phyloP scores from a whole-genome alignment of 257 asterid genomes.

The Solanum appendiculatum region DNA sequence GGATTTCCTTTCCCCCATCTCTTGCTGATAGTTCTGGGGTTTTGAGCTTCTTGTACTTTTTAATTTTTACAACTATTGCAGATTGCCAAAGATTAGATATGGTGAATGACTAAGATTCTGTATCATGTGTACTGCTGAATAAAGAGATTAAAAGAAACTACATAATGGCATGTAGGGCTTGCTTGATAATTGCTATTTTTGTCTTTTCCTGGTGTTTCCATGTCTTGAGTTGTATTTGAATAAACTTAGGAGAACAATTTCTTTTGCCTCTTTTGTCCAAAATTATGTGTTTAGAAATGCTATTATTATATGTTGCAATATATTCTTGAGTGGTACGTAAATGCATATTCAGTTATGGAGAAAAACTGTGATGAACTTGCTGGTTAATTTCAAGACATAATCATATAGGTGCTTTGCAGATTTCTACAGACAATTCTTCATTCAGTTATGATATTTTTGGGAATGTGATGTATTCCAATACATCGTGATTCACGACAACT shows the following conservation, averaged over 20 bases:
- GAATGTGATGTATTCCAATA: neutral
- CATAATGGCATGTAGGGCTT: neutral
- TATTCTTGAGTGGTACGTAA: neutral
- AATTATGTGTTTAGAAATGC: neutral
- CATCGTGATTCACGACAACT: neutral
- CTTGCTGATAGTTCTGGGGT: neutral
- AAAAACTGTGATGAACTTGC: neutral
- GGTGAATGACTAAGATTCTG: neutral
- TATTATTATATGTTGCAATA: neutral
- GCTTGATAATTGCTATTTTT: neutral
- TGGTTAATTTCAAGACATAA: neutral
- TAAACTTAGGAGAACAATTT: neutral
- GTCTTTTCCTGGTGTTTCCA: neutral
- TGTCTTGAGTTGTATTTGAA: neutral
- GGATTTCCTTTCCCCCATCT: neutral
- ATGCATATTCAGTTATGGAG: neutral
- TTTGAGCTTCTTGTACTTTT: neutral
- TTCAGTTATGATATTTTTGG: neutral
- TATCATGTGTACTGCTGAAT: neutral
- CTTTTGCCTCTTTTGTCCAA: neutral
- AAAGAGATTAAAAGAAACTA: neutral
- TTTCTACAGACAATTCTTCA: neutral
- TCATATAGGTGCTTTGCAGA: neutral
- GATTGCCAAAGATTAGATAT: neutral
- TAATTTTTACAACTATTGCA: neutral